phyloP scores from a whole-genome alignment of 768 basidiomycete species.

The Podaxis rugospora region DNA sequence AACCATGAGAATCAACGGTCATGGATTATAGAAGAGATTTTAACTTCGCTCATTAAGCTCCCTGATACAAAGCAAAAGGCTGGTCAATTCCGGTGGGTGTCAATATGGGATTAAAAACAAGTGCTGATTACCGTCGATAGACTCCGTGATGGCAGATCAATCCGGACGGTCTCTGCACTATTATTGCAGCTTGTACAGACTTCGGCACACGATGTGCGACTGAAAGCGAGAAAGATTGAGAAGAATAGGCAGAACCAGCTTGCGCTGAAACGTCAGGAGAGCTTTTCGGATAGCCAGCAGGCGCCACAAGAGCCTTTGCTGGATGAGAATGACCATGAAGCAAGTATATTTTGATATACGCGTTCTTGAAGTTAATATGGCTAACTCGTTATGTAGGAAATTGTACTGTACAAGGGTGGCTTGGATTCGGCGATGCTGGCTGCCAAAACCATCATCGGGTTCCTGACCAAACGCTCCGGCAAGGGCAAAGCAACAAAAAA shows the following conservation, averaged over 20 bases:
- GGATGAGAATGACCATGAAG: conserved; percentile 67
- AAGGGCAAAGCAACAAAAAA: conserved; percentile 87
- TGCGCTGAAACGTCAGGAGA: conserved; percentile 62
- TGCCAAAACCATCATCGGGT: conserved; percentile 78
- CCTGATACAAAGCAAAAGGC: conserved; percentile 88
- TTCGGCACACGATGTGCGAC: conserved; percentile 81
- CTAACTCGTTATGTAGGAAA: conserved; percentile 42
- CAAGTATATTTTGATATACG: conserved; percentile 20
- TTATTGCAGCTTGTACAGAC: conserved; percentile 96
- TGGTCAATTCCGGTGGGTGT: conserved; percentile 77
- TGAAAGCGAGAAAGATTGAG: conserved; percentile 59
- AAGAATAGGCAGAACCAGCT: conserved; percentile 59
- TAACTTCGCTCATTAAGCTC: conserved; percentile 84
- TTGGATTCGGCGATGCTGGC: conserved; percentile 81
- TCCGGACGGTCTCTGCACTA: conserved; percentile 90
- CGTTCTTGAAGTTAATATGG: not conserved
- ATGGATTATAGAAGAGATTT: conserved; percentile 98
- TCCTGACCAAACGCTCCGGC: conserved; percentile 69
- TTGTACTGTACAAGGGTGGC: conserved; percentile 64
- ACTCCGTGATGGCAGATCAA: conserved; percentile 84
- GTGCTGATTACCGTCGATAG: conserved; percentile 35
- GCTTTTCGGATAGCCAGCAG: conserved; percentile 39
- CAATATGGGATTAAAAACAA: not conserved
- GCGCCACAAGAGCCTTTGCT: conserved; percentile 43
- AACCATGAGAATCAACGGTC: conserved; percentile 86